These are phyloP conservation scores for Trichophyton equinum DNA, from an alignment of 2,329 filamentous ascomycete species.

Conservation along the genomic window DNA sequence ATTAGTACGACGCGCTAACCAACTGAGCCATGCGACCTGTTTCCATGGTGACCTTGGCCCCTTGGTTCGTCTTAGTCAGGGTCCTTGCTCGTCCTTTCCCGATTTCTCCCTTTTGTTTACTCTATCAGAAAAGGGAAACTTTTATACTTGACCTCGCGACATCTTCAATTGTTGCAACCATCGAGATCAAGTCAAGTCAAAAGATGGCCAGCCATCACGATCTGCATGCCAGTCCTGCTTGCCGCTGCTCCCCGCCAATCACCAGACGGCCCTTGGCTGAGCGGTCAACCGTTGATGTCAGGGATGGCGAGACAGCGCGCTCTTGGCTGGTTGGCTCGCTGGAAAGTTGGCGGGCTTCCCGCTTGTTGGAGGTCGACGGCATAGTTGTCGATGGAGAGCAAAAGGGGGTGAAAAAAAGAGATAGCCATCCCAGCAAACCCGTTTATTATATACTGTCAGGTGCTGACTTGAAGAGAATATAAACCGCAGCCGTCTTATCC, in stretches of 20 bases:
- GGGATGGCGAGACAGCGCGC: neutral
- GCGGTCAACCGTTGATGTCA: neutral
- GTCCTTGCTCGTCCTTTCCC: too few relatives aligned
- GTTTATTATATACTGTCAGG: too few relatives aligned
- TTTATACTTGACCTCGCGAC: too few relatives aligned
- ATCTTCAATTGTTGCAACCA: too few relatives aligned
- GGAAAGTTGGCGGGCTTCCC: neutral
- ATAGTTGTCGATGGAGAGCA: too few relatives aligned
- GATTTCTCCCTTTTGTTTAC: neutral
- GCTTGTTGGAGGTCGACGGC: neutral
- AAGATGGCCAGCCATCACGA: neutral
- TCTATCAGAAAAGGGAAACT: too few relatives aligned
- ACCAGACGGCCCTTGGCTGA: neutral
- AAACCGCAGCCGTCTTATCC: too few relatives aligned
- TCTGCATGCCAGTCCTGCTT: neutral
- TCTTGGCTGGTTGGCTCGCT: neutral
- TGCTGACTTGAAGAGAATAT: too few relatives aligned
- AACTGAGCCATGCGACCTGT: conserved; percentile 3
- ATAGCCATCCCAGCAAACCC: too few relatives aligned
- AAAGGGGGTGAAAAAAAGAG: too few relatives aligned
- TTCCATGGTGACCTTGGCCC: neutral
- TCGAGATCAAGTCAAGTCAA: too few relatives aligned
- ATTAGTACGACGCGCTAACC: conserved; percentile 5
- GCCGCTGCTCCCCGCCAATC: neutral
- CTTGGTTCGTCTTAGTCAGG: neutral